These are phyloP conservation scores for Smallanthus sonchifolius DNA, from an alignment of 129 eudicot genomes.

Conservation along the genomic window DNA sequence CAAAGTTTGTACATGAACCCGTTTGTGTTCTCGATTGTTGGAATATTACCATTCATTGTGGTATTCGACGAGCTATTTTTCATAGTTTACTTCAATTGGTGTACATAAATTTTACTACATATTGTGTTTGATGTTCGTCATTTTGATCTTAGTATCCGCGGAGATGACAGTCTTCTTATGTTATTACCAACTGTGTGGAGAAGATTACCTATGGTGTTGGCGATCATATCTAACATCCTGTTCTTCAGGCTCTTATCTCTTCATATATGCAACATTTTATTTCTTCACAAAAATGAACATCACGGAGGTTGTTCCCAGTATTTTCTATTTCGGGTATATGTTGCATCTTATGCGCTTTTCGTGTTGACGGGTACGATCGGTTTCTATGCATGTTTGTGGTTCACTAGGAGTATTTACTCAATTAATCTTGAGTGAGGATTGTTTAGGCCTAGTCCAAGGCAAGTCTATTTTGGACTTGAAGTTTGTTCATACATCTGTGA, in stretches of 20 bases:
- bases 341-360: constrained; percentile 52
- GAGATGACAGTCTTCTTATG: constrained; percentile 53
- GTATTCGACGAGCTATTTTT: constrained; percentile 58
- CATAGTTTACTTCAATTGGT: constrained; percentile 52
- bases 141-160: constrained; percentile 45
- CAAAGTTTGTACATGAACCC: constrained; percentile 60
- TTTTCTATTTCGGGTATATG: constrained; percentile 56
- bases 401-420: constrained; percentile 54
- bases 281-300: constrained; percentile 53
- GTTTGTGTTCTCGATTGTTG: constrained; percentile 41
- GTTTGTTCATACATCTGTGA: too few relatives aligned
- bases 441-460: constrained; percentile 17
- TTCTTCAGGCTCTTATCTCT: constrained; percentile 50
- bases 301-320: constrained; percentile 44
- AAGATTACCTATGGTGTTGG: constrained; percentile 72
- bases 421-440: constrained; percentile 50
- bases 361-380: constrained; percentile 59
- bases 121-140: constrained; percentile 45
- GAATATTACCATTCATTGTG: constrained; percentile 57
- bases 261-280: constrained; percentile 46
- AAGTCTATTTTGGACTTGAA: too few relatives aligned
- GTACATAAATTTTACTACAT: constrained; percentile 51
- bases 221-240: constrained; percentile 54
- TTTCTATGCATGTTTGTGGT: constrained; percentile 56
- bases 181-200: constrained; percentile 60